A percentile compares a stretch with the other conserved stretches of the same genome.
phyloP scores from a whole-genome alignment of 2,329 filamentous ascomycete species.

The Penicillium sp. region DNA sequence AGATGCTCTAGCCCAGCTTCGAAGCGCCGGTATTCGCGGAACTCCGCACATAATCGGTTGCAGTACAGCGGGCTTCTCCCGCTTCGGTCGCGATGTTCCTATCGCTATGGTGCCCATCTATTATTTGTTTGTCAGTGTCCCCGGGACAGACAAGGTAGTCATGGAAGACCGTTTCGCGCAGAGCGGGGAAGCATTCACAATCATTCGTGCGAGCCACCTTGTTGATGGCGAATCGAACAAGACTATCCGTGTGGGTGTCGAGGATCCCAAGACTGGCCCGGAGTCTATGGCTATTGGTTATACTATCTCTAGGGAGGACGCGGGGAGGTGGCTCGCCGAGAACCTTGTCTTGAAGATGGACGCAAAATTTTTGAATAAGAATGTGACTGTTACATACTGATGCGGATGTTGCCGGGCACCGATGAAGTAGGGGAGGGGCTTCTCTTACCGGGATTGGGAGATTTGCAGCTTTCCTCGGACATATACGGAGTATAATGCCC shows the following conservation, averaged over 20 bases:
- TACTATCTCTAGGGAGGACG: constrained; percentile 35
- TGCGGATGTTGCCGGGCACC: neutral
- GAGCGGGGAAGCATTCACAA: constrained; percentile 21
- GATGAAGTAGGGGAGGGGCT: neutral
- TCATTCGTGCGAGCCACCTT: constrained; percentile 37
- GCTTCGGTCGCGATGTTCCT: constrained; percentile 32
- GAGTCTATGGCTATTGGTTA: constrained; percentile 33
- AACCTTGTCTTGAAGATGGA: constrained; percentile 3
- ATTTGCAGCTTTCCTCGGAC: too few species aligned
- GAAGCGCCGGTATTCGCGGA: constrained; percentile 16
- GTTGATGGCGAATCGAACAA: constrained; percentile 28
- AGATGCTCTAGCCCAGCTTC: constrained; percentile 15
- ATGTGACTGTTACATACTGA: constrained; percentile 6
- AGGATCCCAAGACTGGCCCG: constrained; percentile 30
- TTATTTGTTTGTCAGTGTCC: constrained; percentile 28
- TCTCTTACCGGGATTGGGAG: neutral
- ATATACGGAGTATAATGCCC: neutral
- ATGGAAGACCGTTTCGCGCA: constrained; percentile 31
- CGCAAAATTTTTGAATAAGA: constrained; percentile 1
- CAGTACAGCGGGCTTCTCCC: constrained; percentile 35
- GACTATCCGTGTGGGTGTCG: constrained; percentile 23
- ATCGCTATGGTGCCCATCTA: constrained; percentile 34
- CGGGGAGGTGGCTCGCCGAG: constrained; percentile 19
- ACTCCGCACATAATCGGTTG: constrained; percentile 30
- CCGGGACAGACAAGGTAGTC: constrained; percentile 38